Conservation (phyloP, 345 rosid genomes). For the Murraya koenigii region DNA sequence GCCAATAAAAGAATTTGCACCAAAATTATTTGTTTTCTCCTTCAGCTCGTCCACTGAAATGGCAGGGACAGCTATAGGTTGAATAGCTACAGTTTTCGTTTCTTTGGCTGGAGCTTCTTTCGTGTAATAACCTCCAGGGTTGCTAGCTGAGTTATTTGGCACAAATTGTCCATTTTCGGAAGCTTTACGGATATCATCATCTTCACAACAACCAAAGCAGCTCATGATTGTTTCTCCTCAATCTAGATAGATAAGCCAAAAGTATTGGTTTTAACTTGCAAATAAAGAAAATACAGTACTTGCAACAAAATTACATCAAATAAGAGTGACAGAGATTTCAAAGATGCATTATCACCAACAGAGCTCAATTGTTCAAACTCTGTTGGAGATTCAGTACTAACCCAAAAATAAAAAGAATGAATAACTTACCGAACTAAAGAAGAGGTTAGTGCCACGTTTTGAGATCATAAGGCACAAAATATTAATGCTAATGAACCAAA, state of each 20-base stretch:
- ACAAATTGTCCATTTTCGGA: slow-evolving; percentile 49
- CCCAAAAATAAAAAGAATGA: no score
- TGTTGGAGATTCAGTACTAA: not conserved
- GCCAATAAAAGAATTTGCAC: slow-evolving; percentile 65
- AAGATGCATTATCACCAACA: not conserved
- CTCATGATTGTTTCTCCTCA: slow-evolving; percentile 45
- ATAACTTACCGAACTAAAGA: not conserved
- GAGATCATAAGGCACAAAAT: not conserved
- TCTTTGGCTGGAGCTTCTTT: slow-evolving; percentile 30
- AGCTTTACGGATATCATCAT: slow-evolving; percentile 48
- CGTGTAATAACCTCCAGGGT: slow-evolving; percentile 38
- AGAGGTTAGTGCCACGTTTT: not conserved
- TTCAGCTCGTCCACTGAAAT: slow-evolving; percentile 58
- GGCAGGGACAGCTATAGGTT: slow-evolving; percentile 55
- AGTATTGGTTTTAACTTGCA: not conserved
- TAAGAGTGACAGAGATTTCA: not conserved
- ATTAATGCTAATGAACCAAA: not conserved
- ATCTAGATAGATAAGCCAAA: not conserved
- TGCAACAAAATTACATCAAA: not conserved
- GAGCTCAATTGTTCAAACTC: not conserved
- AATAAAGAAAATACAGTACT: not conserved
- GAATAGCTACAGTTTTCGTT: not conserved
- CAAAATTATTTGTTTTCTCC: slow-evolving; percentile 66
- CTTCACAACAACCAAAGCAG: slow-evolving; percentile 68
- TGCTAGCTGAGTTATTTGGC: slow-evolving; percentile 47